Conservation (phyloP, 228 moss, liverwort and hornwort species). For the Sphagnum magellanicum region DNA sequence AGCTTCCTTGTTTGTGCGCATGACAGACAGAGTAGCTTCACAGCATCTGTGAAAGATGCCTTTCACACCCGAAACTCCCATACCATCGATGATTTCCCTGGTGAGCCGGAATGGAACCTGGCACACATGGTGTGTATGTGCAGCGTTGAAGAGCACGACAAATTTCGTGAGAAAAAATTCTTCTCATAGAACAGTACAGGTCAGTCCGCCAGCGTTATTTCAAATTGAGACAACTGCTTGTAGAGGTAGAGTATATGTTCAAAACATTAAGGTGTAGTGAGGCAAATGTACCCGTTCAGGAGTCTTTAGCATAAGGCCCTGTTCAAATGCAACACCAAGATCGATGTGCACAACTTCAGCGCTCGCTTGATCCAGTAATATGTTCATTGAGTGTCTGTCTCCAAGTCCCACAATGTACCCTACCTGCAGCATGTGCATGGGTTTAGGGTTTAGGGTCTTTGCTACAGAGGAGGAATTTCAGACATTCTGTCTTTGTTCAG, state of each 20-base stretch:
- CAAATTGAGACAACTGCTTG: too few species aligned
- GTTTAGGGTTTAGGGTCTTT: too few species aligned
- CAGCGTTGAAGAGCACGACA: too few species aligned
- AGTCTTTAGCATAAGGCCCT: constrained; percentile 92
- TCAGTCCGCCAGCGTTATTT: too few species aligned
- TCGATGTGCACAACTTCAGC: constrained; percentile 98
- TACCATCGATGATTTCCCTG: constrained; percentile 88
- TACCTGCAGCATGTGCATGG: constrained; percentile 32
- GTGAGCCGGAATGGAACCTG: constrained; percentile 99
- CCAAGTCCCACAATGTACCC: constrained; percentile 98
- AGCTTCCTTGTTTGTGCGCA: constrained; percentile 94
- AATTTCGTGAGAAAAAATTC: background rate
- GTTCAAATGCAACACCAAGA: constrained; percentile 95
- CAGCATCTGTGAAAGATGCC: constrained; percentile 92
- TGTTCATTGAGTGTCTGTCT: constrained; percentile 92
- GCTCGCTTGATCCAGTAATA: constrained; percentile 82
- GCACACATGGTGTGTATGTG: background rate
- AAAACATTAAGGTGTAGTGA: too few species aligned
- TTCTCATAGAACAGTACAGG: too few species aligned
- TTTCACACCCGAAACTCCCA: constrained; percentile 97
- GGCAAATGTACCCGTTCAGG: constrained; percentile 71
- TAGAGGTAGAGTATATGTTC: too few species aligned
- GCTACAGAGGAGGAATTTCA: too few species aligned
- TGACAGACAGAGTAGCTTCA: constrained; percentile 88
- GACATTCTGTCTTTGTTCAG: too few species aligned